Base-by-base conservation (phyloP, 192 early-diverging fungal genomes). In the Chytriomyces hyalinus region DNA sequence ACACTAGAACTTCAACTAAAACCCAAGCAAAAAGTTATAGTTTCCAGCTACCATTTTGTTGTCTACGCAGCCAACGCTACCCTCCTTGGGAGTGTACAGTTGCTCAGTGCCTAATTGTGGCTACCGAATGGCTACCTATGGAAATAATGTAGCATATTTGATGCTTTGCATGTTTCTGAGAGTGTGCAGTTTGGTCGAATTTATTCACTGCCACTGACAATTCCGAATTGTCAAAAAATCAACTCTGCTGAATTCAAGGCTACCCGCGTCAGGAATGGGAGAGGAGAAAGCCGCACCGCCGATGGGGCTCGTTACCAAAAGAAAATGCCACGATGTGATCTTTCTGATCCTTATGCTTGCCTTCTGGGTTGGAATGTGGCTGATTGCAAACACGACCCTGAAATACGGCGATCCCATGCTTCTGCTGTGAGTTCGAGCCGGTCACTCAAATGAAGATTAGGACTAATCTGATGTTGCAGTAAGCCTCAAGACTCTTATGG, bases 301-400 rank as follows among this genome's bases (percentile, higher is more conserved):
- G 8, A 62, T 73, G 20, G 71, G 71, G 3, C 15, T 73, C 71
- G 62, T 47, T 46, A 28, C 8, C 63, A 71, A 73, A 43, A 45
- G 77, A 63, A 48, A 64, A 22, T 78, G 77, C 50, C 77, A 51
- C 43, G 77, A 78, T 43, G 24, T 78, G 36, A 48, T 63, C 48
- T 72, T 78, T 50, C 68, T 78, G 8, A 15, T 78, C 26, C 45
- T 78, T 6, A 65, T 78, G 13, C 43, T 72, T 24, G 77, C 61
- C 44, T 78, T 64, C 26, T 78, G 77, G 77, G 48, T 49, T 61
- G 77, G 77, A 22, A 78, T 78, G 77, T 62, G 28, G 22, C 26
- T 78, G 13, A 49, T 78, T n/a, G 77, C 77, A 15, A 57, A 70
- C 17, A 72, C 69, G 8, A 70, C 68, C 6, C 36, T 78, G 60